Evolutionary conservation across 2,329 filamentous ascomycete genomes (phyloP).

Genomic region (Microcyclospora tardicrescens): DNA sequence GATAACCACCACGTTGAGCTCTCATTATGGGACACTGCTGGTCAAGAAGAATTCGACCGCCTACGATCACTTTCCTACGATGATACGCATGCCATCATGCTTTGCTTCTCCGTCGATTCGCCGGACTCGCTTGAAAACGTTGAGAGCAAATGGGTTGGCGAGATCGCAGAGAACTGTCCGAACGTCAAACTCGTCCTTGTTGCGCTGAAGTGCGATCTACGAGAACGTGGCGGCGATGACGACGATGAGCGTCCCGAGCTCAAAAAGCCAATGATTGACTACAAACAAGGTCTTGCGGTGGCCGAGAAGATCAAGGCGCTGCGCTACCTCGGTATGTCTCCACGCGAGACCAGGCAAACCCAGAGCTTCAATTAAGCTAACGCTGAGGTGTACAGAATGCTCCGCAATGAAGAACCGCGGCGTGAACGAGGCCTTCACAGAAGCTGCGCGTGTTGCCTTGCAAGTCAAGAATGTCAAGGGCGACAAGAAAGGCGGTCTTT

Average conservation of each 20-base stretch:
- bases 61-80: conserved; percentile 91
- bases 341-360: too few relatives aligned
- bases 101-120: conserved; percentile 94
- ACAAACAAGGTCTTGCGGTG: conserved; percentile 82
- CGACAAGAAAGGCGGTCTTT: conserved; percentile 30
- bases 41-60: conserved; percentile 97
- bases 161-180: conserved; percentile 96
- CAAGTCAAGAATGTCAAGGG: conserved; percentile 38
- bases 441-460: conserved; percentile 87
- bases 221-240: conserved; percentile 59
- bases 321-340: conserved; percentile 61
- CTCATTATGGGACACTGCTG: conserved; percentile 95
- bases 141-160: conserved; percentile 94
- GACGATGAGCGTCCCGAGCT: conserved; percentile 44
- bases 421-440: conserved; percentile 96
- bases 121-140: conserved; percentile 96
- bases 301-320: conserved; percentile 84
- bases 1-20: conserved; percentile 95
- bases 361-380: background rate
- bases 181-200: conserved; percentile 90
- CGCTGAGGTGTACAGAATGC: conserved; percentile 53
- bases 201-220: conserved; percentile 89
- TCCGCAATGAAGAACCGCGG: conserved; percentile 96
- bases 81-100: conserved; percentile 97
- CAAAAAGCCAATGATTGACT: conserved; percentile 62